A percentile compares a stretch with the other conserved stretches of the same genome.
These are phyloP conservation scores for Clarireedia monteithiana DNA, from an alignment of 2,329 filamentous ascomycete genomes.

Conservation along the genomic window DNA sequence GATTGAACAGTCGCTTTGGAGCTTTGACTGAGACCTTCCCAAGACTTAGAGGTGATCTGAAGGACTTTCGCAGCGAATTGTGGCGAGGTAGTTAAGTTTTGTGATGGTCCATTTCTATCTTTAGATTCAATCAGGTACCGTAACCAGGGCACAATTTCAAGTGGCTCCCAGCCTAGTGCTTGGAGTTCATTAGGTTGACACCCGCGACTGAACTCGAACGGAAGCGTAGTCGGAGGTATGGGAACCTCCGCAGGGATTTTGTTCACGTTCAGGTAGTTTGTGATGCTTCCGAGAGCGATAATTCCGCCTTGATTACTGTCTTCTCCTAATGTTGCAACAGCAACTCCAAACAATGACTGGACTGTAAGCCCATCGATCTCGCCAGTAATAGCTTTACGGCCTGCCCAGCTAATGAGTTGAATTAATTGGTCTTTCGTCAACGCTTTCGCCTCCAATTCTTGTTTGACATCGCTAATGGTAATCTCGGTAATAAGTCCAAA, in stretches of 20 bases:
- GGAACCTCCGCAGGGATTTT: slow-evolving; percentile 78
- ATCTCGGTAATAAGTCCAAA: slow-evolving; percentile 84
- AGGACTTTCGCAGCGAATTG: slow-evolving; percentile 73
- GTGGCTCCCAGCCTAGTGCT: slow-evolving; percentile 75
- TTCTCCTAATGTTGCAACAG: slow-evolving; percentile 61
- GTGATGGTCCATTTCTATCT: slow-evolving; percentile 48
- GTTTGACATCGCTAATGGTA: slow-evolving; percentile 76
- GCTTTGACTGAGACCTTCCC: slow-evolving; percentile 66
- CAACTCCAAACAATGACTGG: slow-evolving; percentile 67
- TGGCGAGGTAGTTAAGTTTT: slow-evolving; percentile 63
- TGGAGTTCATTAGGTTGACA: slow-evolving; percentile 63
- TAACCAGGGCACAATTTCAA: slow-evolving; percentile 83
- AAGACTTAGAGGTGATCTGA: slow-evolving; percentile 76
- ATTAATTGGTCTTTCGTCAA: slow-evolving; percentile 69
- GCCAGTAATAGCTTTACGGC: slow-evolving; percentile 60
- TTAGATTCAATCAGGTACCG: slow-evolving; percentile 66
- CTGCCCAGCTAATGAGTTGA: slow-evolving; percentile 80
- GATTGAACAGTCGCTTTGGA: slow-evolving; percentile 59
- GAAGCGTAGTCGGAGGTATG: slow-evolving; percentile 72
- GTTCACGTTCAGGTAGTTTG: slow-evolving; percentile 65
- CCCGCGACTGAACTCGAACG: slow-evolving; percentile 70
- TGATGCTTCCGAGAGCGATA: slow-evolving; percentile 69
- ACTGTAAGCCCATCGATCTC: slow-evolving; percentile 65
- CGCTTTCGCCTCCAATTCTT: slow-evolving; percentile 75
- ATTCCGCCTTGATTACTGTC: slow-evolving; percentile 57